Percentiles rank a stretch among this genome's conserved stretches.
These are phyloP conservation scores for Herpetospermum pedunculosum DNA, from an alignment of 306 rosid genomes.

Conservation along the genomic window DNA sequence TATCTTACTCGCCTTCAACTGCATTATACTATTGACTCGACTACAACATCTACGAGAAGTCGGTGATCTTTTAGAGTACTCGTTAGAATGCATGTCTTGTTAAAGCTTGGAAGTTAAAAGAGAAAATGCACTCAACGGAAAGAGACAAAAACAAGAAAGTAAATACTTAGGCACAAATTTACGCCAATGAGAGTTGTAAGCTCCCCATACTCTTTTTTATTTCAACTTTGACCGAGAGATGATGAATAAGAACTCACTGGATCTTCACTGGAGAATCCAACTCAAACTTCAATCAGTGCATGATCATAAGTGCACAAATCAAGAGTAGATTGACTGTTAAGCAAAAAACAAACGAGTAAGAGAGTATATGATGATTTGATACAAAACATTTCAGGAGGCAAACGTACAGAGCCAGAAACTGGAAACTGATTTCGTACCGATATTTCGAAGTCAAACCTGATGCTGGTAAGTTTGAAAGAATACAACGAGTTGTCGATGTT, in stretches of 20 bases:
- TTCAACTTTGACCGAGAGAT: not conserved
- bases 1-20: not conserved
- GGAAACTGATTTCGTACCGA: not conserved
- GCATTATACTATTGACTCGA: not conserved
- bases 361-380: not conserved
- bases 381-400: not conserved
- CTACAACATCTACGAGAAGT: too few relatives aligned
- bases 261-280: not conserved
- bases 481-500: too few relatives aligned
- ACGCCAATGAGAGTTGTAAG: not conserved
- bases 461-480: too few relatives aligned
- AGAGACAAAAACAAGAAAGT: not conserved
- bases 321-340: not conserved
- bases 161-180: not conserved
- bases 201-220: not conserved
- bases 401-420: not conserved
- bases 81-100: not conserved
- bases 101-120: not conserved
- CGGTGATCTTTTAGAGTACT: too few relatives aligned
- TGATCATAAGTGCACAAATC: not conserved
- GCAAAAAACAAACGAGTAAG: not conserved
- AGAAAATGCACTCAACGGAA: not conserved
- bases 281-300: not conserved
- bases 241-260: slow-evolving; percentile 4
- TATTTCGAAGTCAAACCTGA: not conserved